A percentile compares a stretch with the other conserved stretches of the same genome.
phyloP scores from a whole-genome alignment of 495 filamentous ascomycete genomes.

The Podospora pseudocomata region DNA sequence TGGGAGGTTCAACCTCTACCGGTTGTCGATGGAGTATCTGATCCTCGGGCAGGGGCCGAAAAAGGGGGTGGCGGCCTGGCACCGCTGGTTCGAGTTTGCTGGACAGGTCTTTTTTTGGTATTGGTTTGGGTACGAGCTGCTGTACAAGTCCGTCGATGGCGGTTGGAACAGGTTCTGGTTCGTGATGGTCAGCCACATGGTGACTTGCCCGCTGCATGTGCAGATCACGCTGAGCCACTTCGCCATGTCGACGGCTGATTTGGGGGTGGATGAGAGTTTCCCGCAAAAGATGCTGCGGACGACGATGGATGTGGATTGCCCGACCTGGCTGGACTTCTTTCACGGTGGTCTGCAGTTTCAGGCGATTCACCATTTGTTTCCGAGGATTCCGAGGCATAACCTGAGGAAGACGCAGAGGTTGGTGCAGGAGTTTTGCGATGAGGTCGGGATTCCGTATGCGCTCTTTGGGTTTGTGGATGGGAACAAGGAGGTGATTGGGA shows the following conservation, averaged over 20 bases:
- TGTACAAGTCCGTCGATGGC: conserved; percentile 73
- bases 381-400: conserved; percentile 93
- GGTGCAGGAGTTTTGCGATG: conserved; percentile 83
- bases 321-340: conserved; percentile 92
- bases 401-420: conserved; percentile 76
- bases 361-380: conserved; percentile 91
- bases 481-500: conserved; percentile 81
- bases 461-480: conserved; percentile 91
- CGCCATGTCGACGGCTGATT: conserved; percentile 90
- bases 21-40: conserved; percentile 78
- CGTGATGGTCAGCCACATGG: conserved; percentile 80
- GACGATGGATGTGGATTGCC: conserved; percentile 97
- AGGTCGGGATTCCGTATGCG: conserved; percentile 90
- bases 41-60: conserved; percentile 69
- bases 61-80: conserved; percentile 84
- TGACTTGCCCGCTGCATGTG: conserved; percentile 83
- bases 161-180: conserved; percentile 67
- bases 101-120: conserved; percentile 89
- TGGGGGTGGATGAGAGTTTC: conserved; percentile 85
- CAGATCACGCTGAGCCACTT: conserved; percentile 98
- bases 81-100: conserved; percentile 76
- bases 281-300: conserved; percentile 96
- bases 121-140: conserved; percentile 85
- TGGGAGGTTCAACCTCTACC: conserved; percentile 90
- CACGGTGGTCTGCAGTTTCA: conserved; percentile 97